phyloP scores from a whole-genome alignment of 345 rosid species.

The Acer saccharum region DNA sequence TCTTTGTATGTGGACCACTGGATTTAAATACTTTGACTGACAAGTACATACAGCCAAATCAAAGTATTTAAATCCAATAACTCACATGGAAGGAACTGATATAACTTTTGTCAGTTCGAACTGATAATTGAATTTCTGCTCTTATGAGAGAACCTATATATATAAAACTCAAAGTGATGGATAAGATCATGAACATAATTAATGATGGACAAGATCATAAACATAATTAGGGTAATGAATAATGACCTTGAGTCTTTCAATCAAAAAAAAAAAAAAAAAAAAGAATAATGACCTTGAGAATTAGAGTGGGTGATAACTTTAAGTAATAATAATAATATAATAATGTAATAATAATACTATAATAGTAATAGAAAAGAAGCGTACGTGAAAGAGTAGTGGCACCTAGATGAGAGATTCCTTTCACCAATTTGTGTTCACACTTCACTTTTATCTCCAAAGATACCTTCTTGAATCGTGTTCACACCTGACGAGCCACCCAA shows the following conservation, averaged over 20 bases:
- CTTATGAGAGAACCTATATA: too few species aligned
- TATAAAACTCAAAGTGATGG: too few species aligned
- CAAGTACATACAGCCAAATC: too few species aligned
- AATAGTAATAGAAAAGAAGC: background rate
- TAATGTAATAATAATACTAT: background rate
- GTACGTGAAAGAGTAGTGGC: constrained; percentile 15
- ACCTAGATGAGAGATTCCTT: constrained; percentile 28
- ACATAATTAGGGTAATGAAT: background rate
- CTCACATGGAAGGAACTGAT: too few species aligned
- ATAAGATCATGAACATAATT: too few species aligned
- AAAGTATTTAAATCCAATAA: too few species aligned
- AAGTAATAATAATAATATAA: background rate
- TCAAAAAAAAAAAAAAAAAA: too few species aligned
- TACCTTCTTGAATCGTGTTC: constrained; percentile 27
- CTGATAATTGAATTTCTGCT: too few species aligned
- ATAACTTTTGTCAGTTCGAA: too few species aligned
- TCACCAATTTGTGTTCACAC: constrained; percentile 41
- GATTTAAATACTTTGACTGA: too few species aligned
- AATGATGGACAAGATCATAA: background rate
- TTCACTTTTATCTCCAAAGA: constrained; percentile 12
- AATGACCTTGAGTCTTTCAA: too few species aligned
- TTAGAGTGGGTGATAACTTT: background rate
- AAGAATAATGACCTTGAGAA: background rate
- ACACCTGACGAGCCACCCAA: constrained; percentile 22
- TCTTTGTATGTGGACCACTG: too few species aligned